These are phyloP conservation scores for Ophiocordyceps robertsii DNA, from an alignment of 2,329 filamentous ascomycete species.

Conservation along the genomic window DNA sequence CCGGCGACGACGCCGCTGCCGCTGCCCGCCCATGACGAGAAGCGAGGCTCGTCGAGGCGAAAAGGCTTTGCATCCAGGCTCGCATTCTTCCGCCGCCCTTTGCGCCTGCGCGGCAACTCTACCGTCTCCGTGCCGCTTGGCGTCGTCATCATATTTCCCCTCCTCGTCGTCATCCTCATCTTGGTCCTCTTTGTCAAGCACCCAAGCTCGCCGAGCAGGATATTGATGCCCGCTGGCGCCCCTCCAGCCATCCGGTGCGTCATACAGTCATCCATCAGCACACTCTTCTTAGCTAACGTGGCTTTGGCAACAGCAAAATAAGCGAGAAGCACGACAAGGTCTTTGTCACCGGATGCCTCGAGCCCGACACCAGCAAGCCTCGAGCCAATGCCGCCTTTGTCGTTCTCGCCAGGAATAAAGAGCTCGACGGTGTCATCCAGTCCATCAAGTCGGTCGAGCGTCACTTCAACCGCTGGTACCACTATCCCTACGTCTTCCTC, in stretches of 20 bases:
- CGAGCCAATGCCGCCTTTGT: constrained; percentile 93
- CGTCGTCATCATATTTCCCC: constrained; percentile 83
- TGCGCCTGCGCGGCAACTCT: constrained; percentile 84
- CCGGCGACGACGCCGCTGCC: constrained; percentile 25
- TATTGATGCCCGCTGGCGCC: constrained; percentile 76
- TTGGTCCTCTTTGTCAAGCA: constrained; percentile 80
- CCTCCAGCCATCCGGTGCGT: constrained; percentile 80
- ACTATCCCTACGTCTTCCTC: constrained; percentile 96
- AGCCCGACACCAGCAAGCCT: constrained; percentile 63
- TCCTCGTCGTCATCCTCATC: constrained; percentile 83
- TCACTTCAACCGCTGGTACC: constrained; percentile 98
- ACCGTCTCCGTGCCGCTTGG: constrained; percentile 85
- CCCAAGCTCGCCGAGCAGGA: constrained; percentile 66
- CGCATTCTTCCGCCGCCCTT: constrained; percentile 72
- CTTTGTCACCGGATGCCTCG: constrained; percentile 80
- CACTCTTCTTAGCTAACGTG: constrained; percentile 5
- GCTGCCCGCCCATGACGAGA: constrained; percentile 38
- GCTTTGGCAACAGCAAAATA: constrained; percentile 56
- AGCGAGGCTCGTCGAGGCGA: constrained; percentile 23
- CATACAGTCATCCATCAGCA: not conserved
- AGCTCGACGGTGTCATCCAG: constrained; percentile 88
- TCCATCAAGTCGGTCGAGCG: constrained; percentile 96
- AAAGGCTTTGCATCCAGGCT: constrained; percentile 37
- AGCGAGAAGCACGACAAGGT: constrained; percentile 96
- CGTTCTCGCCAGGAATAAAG: constrained; percentile 89